Evolutionary conservation across 306 rosid genomes (phyloP), one percentile per base, ranked within the genome.

Genomic region (Medicago ruthenica): DNA sequence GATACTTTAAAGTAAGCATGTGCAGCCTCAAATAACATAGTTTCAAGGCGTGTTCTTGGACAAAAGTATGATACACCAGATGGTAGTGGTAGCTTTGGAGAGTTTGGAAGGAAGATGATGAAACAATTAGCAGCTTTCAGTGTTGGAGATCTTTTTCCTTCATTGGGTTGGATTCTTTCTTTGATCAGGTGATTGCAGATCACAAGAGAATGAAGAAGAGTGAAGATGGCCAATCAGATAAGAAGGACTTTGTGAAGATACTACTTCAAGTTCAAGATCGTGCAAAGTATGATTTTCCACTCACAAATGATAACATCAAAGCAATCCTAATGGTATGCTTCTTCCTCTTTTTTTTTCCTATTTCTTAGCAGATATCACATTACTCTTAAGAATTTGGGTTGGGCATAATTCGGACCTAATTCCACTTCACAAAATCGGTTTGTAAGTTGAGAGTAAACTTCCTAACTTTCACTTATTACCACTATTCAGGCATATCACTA

Each of bases 151-250:
- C 0, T 70, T 10, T 75, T 79, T 37, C 81, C 84, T 13, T 27
- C 8, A 10, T 58, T 83, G 63, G 62, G 79, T 55, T 79, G 79
- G 84, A 83, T 79, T 57, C 67, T 9, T 51, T 76, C 44, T 61
- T 70, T 27, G 81, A 83, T 71, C 47, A 71, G 4, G 21, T 75
- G 36, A 79, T 83, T 47, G 73, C 22, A 6, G 78, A 48, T n/a
- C 15, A 5, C 0, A 24, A 45, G 9, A 70, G 15, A 8, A 34
- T 34, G 24, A 31, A 14, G 44, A 61, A 61, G 12, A 61, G 42
- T 6, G 14, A 36, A 63, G 8, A 37, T 63, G 68, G 14, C 7
- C 45, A 36, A 63, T 63, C 45, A 3, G 47, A 62, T 36, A 62
- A 65, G 65, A 63, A 78, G 41, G 70, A 74, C 13, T 84, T 81